Conservation (phyloP, 225 moss, liverwort and hornwort genomes). For the Antitrichia curtipendula region DNA sequence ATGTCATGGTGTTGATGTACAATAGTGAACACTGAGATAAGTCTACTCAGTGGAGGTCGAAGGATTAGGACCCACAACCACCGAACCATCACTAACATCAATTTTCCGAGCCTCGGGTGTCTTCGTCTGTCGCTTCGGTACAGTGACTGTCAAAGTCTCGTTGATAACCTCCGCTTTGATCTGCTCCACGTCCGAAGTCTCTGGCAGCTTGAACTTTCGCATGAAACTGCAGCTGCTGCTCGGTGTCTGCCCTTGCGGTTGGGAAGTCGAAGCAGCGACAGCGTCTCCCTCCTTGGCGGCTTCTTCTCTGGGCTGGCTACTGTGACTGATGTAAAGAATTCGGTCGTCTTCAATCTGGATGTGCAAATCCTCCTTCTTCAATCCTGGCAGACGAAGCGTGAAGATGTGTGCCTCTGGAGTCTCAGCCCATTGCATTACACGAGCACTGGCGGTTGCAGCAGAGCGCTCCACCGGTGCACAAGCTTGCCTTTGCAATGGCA, state of each 20-base stretch:
- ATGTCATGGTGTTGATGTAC: neutral
- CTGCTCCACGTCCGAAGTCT: neutral
- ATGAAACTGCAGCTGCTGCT: neutral
- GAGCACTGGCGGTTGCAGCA: neutral
- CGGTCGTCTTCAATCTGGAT: neutral
- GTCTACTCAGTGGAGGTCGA: neutral
- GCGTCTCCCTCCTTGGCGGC: neutral
- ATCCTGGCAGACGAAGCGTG: conserved; percentile 1
- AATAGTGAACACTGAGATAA: no score
- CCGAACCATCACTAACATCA: neutral
- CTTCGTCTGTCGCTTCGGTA: neutral
- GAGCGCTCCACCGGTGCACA: neutral
- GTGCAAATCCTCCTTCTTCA: neutral
- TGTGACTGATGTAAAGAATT: neutral
- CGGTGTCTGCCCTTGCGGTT: neutral
- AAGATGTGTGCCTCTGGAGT: neutral
- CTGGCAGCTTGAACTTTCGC: conserved; percentile 3
- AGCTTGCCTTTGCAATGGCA: neutral
- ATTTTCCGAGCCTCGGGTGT: neutral
- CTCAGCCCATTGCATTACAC: neutral
- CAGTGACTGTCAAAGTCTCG: neutral
- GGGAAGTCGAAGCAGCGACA: neutral
- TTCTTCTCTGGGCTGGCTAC: neutral
- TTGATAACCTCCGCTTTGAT: neutral
- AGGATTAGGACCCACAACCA: neutral